phyloP scores from a whole-genome alignment of 2,329 filamentous ascomycete species.

The Ascochyta koolunga region DNA sequence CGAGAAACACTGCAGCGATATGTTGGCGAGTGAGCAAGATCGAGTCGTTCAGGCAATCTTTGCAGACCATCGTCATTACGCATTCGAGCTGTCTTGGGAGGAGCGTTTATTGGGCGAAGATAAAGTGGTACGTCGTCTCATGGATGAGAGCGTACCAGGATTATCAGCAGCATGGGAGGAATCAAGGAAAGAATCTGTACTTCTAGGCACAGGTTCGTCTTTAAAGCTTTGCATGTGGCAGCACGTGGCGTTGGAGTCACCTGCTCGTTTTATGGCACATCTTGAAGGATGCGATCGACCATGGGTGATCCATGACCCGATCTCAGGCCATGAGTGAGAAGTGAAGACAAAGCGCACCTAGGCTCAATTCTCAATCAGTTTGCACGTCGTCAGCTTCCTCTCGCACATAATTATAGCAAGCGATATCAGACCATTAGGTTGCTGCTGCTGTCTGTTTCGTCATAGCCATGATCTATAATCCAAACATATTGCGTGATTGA shows the following conservation, averaged over 20 bases:
- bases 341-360: too few relatives aligned
- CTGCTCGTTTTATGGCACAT: slow-evolving; percentile 7
- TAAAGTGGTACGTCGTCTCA: not conserved
- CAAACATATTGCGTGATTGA: too few relatives aligned
- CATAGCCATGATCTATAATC: too few relatives aligned
- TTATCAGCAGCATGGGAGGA: not conserved
- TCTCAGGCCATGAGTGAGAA: too few relatives aligned
- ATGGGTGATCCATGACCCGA: not conserved
- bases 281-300: not conserved
- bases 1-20: slow-evolving; percentile 1
- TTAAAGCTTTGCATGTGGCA: slow-evolving; percentile 4
- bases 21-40: slow-evolving; percentile 12
- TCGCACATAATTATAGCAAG: too few relatives aligned
- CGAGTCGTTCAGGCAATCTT: slow-evolving; percentile 12
- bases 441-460: too few relatives aligned
- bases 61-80: slow-evolving; percentile 17
- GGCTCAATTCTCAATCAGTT: too few relatives aligned
- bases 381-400: too few relatives aligned
- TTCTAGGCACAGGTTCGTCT: not conserved
- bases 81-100: not conserved
- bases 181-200: not conserved
- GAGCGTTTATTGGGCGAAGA: not conserved
- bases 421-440: too few relatives aligned
- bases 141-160: not conserved
- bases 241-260: not conserved